Conservation (phyloP, 2,329 filamentous ascomycete species). For the Aspergillus pseudoterreus region DNA sequence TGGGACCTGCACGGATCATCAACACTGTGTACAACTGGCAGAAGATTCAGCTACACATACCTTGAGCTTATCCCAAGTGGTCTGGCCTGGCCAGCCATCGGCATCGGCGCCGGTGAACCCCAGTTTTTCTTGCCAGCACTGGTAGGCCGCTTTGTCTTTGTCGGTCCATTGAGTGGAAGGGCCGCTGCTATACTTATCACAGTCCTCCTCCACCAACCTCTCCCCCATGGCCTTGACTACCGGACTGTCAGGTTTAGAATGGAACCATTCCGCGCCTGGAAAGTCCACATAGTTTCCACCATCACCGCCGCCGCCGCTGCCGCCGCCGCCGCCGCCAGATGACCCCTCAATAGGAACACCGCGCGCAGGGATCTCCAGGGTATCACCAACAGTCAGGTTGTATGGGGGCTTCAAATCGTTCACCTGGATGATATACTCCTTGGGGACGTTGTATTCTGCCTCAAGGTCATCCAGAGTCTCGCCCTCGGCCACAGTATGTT, state of each 20-base stretch:
- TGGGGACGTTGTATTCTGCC: constrained; percentile 3
- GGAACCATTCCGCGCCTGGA: constrained; percentile 1
- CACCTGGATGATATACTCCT: constrained; percentile 4
- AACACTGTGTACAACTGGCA: too few relatives aligned
- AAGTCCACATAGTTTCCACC: not conserved
- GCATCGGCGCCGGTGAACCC: constrained; percentile 2
- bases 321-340: not conserved
- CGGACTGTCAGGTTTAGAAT: not conserved
- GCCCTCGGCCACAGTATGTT: constrained; percentile 1
- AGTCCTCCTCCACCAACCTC: constrained; percentile 1
- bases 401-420: constrained; percentile 3
- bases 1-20: too few relatives aligned
- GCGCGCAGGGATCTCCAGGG: not conserved
- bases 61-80: constrained; percentile 5
- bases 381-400: not conserved
- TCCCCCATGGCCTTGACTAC: constrained; percentile 2
- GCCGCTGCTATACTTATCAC: not conserved
- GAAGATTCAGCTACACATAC: not conserved
- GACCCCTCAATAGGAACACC: not conserved
- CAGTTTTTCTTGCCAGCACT: constrained; percentile 3
- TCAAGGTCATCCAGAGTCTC: constrained; percentile 2
- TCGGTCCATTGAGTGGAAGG: constrained; percentile 2
- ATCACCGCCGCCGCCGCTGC: not conserved
- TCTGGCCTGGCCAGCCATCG: constrained; percentile 2
- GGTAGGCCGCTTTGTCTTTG: not conserved